phyloP scores from a whole-genome alignment of 2,329 filamentous ascomycete species.

The Pseudogymnoascus pannorum region DNA sequence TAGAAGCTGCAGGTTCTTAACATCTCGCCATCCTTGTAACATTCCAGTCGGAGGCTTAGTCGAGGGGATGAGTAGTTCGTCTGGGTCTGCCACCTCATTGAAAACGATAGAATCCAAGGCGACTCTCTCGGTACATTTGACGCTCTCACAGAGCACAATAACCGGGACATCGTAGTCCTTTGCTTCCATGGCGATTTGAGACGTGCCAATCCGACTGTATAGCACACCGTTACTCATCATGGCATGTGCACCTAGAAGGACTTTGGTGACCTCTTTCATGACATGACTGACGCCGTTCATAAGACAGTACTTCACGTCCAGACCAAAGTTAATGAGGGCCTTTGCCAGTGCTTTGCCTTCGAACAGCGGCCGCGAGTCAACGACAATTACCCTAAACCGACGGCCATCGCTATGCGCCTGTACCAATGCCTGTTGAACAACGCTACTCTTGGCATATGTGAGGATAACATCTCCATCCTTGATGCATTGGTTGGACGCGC shows the following conservation, averaged over 20 bases:
- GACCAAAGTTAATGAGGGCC: slow-evolving; percentile 57
- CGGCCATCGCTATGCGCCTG: slow-evolving; percentile 63
- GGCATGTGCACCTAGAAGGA: slow-evolving; percentile 81
- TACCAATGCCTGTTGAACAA: slow-evolving; percentile 77
- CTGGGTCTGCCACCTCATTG: slow-evolving; percentile 81
- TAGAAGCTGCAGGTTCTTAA: slow-evolving; percentile 52
- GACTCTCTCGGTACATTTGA: slow-evolving; percentile 90
- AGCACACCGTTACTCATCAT: slow-evolving; percentile 94
- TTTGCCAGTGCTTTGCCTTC: slow-evolving; percentile 67
- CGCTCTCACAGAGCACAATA: slow-evolving; percentile 83
- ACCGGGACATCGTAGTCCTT: slow-evolving; percentile 70
- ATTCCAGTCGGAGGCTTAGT: slow-evolving; percentile 26
- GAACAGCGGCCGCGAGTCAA: slow-evolving; percentile 67
- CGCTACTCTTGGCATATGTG: slow-evolving; percentile 77
- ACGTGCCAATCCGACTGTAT: slow-evolving; percentile 81
- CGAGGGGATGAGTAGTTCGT: slow-evolving; percentile 44
- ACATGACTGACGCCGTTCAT: slow-evolving; percentile 71
- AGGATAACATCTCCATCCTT: slow-evolving; percentile 73
- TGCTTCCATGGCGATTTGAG: slow-evolving; percentile 77
- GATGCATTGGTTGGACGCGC: slow-evolving; percentile 64
- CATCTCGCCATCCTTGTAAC: slow-evolving; percentile 49
- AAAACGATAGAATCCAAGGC: slow-evolving; percentile 87
- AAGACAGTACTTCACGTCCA: slow-evolving; percentile 74
- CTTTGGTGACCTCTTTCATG: slow-evolving; percentile 53
- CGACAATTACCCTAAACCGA: slow-evolving; percentile 73